A percentile compares a stretch with the other conserved stretches of the same genome.
Evolutionary conservation across 2,329 filamentous ascomycete species (phyloP).

Genomic region (Emydomyces testavorans): DNA sequence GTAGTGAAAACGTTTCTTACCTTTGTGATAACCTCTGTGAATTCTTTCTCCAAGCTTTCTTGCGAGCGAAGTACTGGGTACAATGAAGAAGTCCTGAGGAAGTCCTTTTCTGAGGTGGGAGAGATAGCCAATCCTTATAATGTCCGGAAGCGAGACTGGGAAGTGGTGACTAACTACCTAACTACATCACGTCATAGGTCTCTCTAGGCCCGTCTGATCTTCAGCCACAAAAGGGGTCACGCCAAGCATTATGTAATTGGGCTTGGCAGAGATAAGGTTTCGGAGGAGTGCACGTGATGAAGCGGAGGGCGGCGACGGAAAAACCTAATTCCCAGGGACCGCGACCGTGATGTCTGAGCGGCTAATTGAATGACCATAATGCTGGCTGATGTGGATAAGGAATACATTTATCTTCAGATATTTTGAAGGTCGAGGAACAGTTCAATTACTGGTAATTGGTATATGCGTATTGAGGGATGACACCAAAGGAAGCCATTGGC

Average conservation of each 20-base stretch:
- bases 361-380: too few species aligned
- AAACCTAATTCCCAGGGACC: not conserved
- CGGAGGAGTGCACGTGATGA: not conserved
- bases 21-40: not conserved
- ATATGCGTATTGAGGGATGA: slow-evolving; percentile 3
- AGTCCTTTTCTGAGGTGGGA: too few species aligned
- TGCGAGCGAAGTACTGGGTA: not conserved
- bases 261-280: not conserved
- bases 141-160: slow-evolving; percentile 1
- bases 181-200: slow-evolving; percentile 8
- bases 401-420: too few species aligned
- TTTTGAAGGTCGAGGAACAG: too few species aligned
- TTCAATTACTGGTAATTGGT: slow-evolving; percentile 2
- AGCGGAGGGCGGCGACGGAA: not conserved
- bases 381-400: too few species aligned
- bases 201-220: not conserved
- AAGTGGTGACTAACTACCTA: not conserved
- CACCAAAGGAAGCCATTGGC: slow-evolving; percentile 2
- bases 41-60: not conserved
- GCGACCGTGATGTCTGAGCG: too few species aligned
- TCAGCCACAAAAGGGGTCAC: not conserved
- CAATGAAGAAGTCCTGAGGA: too few species aligned
- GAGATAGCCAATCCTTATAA: not conserved
- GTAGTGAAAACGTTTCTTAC: too few species aligned
- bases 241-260: slow-evolving; percentile 6